A percentile compares a stretch with the other conserved stretches of the same genome.
These are phyloP conservation scores for Naganishia kalamii DNA, from an alignment of 768 basidiomycete species.

Conservation along the genomic window DNA sequence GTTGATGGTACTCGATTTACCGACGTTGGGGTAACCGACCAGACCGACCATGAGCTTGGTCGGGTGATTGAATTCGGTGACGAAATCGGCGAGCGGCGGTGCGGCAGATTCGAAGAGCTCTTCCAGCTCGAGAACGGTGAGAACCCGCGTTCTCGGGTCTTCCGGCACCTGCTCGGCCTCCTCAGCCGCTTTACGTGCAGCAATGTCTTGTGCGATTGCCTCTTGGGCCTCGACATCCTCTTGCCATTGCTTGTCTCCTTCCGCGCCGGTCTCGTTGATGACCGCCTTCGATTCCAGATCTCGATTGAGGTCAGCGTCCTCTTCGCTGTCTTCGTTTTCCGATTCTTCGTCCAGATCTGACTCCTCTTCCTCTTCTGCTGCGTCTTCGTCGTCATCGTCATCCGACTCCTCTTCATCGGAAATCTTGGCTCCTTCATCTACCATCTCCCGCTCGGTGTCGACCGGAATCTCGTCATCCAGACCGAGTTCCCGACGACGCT, in stretches of 20 bases:
- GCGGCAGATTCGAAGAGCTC: conserved; percentile 57
- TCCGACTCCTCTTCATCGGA: conserved; percentile 34
- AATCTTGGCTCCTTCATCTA: conserved; percentile 51
- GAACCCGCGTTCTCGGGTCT: conserved; percentile 58
- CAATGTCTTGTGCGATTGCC: conserved; percentile 7
- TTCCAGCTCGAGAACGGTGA: conserved; percentile 82
- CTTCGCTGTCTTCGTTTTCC: neutral
- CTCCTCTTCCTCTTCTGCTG: conserved; percentile 39
- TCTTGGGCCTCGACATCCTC: conserved; percentile 11
- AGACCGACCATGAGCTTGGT: conserved; percentile 50
- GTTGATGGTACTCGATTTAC: conserved; percentile 98
- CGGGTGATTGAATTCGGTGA: conserved; percentile 32
- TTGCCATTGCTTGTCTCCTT: conserved; percentile 1
- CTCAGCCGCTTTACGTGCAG: neutral
- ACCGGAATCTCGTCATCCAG: conserved; percentile 72
- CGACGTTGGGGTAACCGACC: conserved; percentile 98
- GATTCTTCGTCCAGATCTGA: conserved; percentile 21
- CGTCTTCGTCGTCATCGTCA: conserved; percentile 35
- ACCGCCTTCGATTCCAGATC: conserved; percentile 10
- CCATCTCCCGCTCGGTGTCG: conserved; percentile 50
- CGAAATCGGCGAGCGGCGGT: conserved; percentile 40
- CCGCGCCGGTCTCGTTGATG: neutral
- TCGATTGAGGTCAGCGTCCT: neutral
- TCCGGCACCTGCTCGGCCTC: conserved; percentile 27
- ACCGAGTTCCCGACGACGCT: conserved; percentile 39